Evolutionary conservation across 2,329 filamentous ascomycete species (phyloP).

Genomic region (Monosporascus sp.): DNA sequence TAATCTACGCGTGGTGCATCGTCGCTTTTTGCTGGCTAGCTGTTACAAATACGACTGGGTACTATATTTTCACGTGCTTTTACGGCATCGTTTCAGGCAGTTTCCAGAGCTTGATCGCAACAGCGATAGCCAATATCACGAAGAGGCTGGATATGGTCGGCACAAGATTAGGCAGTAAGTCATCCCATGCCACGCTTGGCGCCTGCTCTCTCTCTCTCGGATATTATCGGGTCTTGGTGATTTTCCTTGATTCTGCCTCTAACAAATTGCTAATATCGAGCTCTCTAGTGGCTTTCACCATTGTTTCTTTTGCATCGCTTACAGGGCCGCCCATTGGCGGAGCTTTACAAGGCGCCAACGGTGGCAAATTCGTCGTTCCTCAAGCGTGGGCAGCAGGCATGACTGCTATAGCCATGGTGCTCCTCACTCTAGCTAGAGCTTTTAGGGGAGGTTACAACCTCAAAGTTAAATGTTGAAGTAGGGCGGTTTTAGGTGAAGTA

Average conservation of each 20-base stretch:
- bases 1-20: slow-evolving; percentile 23
- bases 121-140: slow-evolving; percentile 34
- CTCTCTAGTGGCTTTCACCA: slow-evolving; percentile 30
- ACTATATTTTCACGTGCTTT: slow-evolving; percentile 32
- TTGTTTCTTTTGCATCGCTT: slow-evolving; percentile 32
- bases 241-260: too few species aligned
- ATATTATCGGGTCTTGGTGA: neutral
- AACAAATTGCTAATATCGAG: too few species aligned
- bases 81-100: slow-evolving; percentile 29
- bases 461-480: slow-evolving; percentile 14
- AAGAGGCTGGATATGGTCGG: slow-evolving; percentile 33
- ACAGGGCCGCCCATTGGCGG: slow-evolving; percentile 37
- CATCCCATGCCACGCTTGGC: neutral
- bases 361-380: slow-evolving; percentile 22
- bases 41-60: slow-evolving; percentile 25
- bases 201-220: neutral
- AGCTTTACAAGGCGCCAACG: slow-evolving; percentile 22
- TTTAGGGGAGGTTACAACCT: slow-evolving; percentile 16
- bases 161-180: slow-evolving; percentile 30
- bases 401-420: slow-evolving; percentile 20
- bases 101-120: slow-evolving; percentile 37
- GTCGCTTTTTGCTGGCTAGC: slow-evolving; percentile 34
- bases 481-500: neutral
- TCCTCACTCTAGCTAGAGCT: slow-evolving; percentile 18
- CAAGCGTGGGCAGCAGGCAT: slow-evolving; percentile 30